phyloP scores from a whole-genome alignment of 768 basidiomycete genomes.

The Boletus tylopilopsis region DNA sequence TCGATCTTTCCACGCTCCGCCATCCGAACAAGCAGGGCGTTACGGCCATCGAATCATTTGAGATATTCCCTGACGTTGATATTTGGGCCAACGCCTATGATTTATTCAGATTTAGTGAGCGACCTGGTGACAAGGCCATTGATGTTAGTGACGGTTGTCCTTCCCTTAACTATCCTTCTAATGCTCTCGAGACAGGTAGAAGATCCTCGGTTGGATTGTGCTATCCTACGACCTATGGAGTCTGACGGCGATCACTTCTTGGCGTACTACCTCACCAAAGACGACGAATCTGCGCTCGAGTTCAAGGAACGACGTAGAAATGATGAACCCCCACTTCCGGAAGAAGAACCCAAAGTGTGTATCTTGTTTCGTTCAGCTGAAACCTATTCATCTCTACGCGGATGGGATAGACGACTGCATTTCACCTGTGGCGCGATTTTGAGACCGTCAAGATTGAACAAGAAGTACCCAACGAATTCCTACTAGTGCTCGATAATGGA shows the following conservation, averaged over 20 bases:
- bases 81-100: slow-evolving; percentile 92
- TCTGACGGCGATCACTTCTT: slow-evolving; percentile 87
- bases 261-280: slow-evolving; percentile 76
- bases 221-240: slow-evolving; percentile 83
- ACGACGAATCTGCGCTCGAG: slow-evolving; percentile 61
- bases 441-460: slow-evolving; percentile 85
- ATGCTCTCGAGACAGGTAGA: slow-evolving; percentile 44
- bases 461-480: slow-evolving; percentile 80
- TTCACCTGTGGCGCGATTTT: slow-evolving; percentile 79
- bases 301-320: slow-evolving; percentile 58
- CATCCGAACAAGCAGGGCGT: slow-evolving; percentile 81
- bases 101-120: slow-evolving; percentile 80
- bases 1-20: slow-evolving; percentile 53
- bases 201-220: slow-evolving; percentile 81
- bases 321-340: slow-evolving; percentile 41
- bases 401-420: slow-evolving; percentile 54
- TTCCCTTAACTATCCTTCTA: not conserved
- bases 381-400: not conserved
- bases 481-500: slow-evolving; percentile 70
- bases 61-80: slow-evolving; percentile 78
- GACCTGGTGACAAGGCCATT: slow-evolving; percentile 71
- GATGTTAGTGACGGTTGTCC: too few species aligned
- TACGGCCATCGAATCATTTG: slow-evolving; percentile 75
- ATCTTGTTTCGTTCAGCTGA: not conserved
- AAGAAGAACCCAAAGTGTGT: slow-evolving; percentile 55